phyloP scores from a whole-genome alignment of 441 rosid species.

The Gossypium lobatum region DNA sequence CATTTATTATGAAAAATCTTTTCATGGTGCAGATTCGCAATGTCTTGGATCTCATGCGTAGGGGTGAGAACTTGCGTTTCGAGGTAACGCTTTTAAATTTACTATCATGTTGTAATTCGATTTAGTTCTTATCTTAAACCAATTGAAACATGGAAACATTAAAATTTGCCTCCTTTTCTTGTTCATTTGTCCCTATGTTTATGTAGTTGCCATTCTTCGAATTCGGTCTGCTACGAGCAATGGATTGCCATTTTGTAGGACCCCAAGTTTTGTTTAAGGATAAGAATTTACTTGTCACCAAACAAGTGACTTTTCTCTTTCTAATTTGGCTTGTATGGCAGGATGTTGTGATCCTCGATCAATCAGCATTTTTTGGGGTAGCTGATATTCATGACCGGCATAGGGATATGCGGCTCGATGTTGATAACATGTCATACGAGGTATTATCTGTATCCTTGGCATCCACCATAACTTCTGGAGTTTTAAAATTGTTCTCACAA shows the following conservation, averaged over 20 bases:
- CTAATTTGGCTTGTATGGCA: constrained; percentile 23
- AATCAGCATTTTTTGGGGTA: constrained; percentile 50
- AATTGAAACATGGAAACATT: not conserved
- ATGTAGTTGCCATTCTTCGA: not conserved
- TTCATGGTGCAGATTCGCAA: constrained; percentile 55
- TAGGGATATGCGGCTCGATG: constrained; percentile 93
- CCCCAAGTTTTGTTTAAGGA: not conserved
- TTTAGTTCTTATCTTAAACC: not conserved
- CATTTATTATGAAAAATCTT: not conserved
- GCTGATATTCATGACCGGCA: constrained; percentile 72
- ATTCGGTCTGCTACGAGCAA: not conserved
- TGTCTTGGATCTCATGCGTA: constrained; percentile 81
- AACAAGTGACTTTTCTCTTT: not conserved
- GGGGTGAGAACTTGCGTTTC: constrained; percentile 72
- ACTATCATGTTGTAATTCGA: not conserved
- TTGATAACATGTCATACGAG: constrained; percentile 96
- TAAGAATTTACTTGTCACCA: not conserved
- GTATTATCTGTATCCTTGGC: constrained; percentile 25
- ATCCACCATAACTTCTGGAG: not conserved
- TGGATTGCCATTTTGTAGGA: not conserved
- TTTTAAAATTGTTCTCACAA: not conserved
- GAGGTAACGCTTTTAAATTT: constrained; percentile 44
- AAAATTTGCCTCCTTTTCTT: not conserved
- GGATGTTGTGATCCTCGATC: constrained; percentile 87
- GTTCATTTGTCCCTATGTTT: not conserved